Percentiles rank a stretch among this genome's conserved stretches.
These are phyloP conservation scores for Pseudopediastrum boryanum DNA, from an alignment of 139 green algal species.

Conservation along the genomic window DNA sequence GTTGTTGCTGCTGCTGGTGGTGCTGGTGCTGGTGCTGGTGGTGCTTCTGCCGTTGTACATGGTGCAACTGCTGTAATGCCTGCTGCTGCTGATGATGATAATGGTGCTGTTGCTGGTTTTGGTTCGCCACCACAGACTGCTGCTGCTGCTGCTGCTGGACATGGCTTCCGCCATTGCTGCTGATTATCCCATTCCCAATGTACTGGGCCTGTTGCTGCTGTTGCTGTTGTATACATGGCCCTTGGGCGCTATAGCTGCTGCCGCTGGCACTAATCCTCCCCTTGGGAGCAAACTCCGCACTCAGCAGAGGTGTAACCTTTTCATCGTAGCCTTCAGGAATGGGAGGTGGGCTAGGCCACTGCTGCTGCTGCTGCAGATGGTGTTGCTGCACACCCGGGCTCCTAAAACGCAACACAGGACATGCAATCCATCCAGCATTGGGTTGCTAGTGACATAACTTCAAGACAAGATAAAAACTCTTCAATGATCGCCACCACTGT, in stretches of 20 bases:
- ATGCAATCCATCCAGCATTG: too few species aligned
- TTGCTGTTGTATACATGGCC: slow-evolving; percentile 1
- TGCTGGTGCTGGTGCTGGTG: slow-evolving; percentile 3
- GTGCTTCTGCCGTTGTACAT: neutral
- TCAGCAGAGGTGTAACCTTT: neutral
- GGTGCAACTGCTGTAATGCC: neutral
- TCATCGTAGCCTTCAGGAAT: too few species aligned
- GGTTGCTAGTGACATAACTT: too few species aligned
- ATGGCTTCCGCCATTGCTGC: neutral
- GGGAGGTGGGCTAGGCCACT: too few species aligned
- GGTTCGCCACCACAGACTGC: neutral
- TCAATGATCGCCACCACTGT: too few species aligned
- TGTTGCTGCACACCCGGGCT: too few species aligned
- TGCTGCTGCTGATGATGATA: neutral
- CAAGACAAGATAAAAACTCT: too few species aligned
- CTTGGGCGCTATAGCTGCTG: neutral
- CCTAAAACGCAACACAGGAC: too few species aligned
- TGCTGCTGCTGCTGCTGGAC: slow-evolving; percentile 9
- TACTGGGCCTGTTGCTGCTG: too few species aligned
- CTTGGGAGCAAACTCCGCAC: neutral
- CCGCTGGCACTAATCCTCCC: neutral
- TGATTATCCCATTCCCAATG: neutral
- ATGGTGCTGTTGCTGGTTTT: neutral
- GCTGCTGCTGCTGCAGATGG: too few species aligned
- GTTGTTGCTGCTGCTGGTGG: neutral